Base-by-base conservation (phyloP, 108 stramenopile genomes). In the Fistulifera pelliculosa region DNA sequence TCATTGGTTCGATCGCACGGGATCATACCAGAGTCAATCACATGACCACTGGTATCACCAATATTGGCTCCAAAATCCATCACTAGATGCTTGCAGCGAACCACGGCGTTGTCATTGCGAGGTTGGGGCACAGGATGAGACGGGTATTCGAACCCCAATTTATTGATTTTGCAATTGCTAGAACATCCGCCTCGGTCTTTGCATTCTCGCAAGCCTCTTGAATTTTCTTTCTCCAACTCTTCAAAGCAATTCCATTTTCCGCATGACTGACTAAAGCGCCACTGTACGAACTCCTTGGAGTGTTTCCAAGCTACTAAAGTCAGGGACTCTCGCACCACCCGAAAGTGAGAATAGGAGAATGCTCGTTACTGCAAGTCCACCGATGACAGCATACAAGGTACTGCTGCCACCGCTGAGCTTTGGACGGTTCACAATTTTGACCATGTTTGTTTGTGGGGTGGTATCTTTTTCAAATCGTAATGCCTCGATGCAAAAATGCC, bases 11-110 rank as follows among this genome's bases (percentile, higher is more conserved):
- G 2, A 45, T 45, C 44, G 23, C 72, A 73, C 21, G 56, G 56
- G 54, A 65, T 65, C 24, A 73, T 44, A 28, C 55, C 47, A 12
- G 59, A 48, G 47, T 73, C 72, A 15, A 73, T 61, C 27, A 67
- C 55, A 21, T 67, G 60, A 6, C 66, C 62, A n/a, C 62, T 51
- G 16, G 62, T 61, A 52, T 73, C 72, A 0, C 72, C 72, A 45
- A 61, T 56, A 27, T 73, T 73, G 56, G 66, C 64, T 23, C 72
- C 72, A 16, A 73, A 53, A 64, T 73, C 72, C 24, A 73, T 50
- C 23, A 73, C 62, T 4, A 44, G 57, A 53, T 67, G 48, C n/a
- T 52, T 19, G 45, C 72, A 73, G 10, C 15, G 54, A 5, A 22
- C 10, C 5, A 47, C 21, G 5, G 44, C 44, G 5, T 18, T 22